Evolutionary conservation across 768 basidiomycete genomes (phyloP).

Genomic region (Suillus americanus): DNA sequence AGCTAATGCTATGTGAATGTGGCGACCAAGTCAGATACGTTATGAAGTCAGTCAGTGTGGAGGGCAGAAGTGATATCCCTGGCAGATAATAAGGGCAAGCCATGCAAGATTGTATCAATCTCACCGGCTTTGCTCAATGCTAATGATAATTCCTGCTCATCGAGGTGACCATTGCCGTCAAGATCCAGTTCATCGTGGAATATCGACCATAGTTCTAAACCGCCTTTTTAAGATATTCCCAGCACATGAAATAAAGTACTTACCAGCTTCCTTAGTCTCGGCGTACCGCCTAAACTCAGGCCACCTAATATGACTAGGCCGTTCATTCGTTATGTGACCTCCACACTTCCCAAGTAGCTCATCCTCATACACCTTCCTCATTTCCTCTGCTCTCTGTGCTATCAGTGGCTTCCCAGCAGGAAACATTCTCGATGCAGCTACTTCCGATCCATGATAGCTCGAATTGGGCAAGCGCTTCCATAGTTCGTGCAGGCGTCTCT

Average conservation of each 20-base stretch:
- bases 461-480: constrained; percentile 58
- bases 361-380: constrained; percentile 72
- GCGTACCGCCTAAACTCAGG: constrained; percentile 74
- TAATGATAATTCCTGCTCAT: constrained; percentile 57
- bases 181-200: constrained; percentile 91
- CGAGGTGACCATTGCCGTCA: constrained; percentile 83
- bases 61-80: constrained; percentile 73
- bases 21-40: constrained; percentile 71
- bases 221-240: constrained; percentile 17
- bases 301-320: constrained; percentile 58
- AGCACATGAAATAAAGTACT: constrained; percentile 28
- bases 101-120: constrained; percentile 19
- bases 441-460: constrained; percentile 23
- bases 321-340: constrained; percentile 41
- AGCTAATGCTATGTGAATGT: constrained; percentile 68
- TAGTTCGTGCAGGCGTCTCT: constrained; percentile 56
- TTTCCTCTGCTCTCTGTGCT: constrained; percentile 55
- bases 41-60: constrained; percentile 81
- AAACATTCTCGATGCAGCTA: constrained; percentile 18
- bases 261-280: constrained; percentile 79
- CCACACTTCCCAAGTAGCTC: constrained; percentile 66
- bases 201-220: constrained; percentile 82
- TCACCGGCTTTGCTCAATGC: constrained; percentile 74
- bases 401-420: constrained; percentile 34
- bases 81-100: constrained; percentile 17